phyloP scores from a whole-genome alignment of 2,329 filamentous ascomycete species.

The Myriosclerotinia duriaeana region DNA sequence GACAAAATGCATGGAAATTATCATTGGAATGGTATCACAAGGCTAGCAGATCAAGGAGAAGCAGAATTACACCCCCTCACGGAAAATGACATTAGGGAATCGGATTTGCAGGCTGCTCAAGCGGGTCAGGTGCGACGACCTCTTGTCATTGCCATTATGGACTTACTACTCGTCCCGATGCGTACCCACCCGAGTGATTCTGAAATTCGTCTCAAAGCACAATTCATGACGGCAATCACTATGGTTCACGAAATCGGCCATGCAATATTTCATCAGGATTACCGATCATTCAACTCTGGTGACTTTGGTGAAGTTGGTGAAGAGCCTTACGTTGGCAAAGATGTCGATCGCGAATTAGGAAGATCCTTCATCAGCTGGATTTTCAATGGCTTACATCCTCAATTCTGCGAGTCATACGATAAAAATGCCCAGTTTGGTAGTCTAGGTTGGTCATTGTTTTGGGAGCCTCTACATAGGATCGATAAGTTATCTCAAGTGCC shows the following conservation, averaged over 20 bases:
- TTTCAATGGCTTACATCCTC: slow-evolving; percentile 33
- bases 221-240: slow-evolving; percentile 35
- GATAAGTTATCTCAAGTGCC: not conserved
- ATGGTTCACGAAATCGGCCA: slow-evolving; percentile 38
- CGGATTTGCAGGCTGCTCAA: slow-evolving; percentile 24
- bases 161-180: slow-evolving; percentile 33
- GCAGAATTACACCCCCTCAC: slow-evolving; percentile 19
- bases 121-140: slow-evolving; percentile 25
- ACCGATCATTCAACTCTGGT: slow-evolving; percentile 26
- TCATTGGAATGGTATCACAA: slow-evolving; percentile 29
- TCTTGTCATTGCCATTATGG: slow-evolving; percentile 32
- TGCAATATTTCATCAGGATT: slow-evolving; percentile 34
- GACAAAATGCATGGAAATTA: slow-evolving; percentile 26
- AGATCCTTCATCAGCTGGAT: slow-evolving; percentile 32
- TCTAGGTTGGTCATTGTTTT: slow-evolving; percentile 21
- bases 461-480: slow-evolving; percentile 15
- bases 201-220: slow-evolving; percentile 31
- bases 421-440: slow-evolving; percentile 13
- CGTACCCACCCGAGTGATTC: slow-evolving; percentile 20
- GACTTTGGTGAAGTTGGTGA: not conserved
- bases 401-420: slow-evolving; percentile 9
- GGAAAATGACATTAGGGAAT: slow-evolving; percentile 18
- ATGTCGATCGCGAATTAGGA: slow-evolving; percentile 32
- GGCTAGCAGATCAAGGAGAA: slow-evolving; percentile 21
- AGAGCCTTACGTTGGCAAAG: slow-evolving; percentile 32